Percentiles rank a stretch among this genome's conserved stretches.
Conservation (phyloP, 1,284 basidiomycete species). For the Melampsora larici-populina region DNA sequence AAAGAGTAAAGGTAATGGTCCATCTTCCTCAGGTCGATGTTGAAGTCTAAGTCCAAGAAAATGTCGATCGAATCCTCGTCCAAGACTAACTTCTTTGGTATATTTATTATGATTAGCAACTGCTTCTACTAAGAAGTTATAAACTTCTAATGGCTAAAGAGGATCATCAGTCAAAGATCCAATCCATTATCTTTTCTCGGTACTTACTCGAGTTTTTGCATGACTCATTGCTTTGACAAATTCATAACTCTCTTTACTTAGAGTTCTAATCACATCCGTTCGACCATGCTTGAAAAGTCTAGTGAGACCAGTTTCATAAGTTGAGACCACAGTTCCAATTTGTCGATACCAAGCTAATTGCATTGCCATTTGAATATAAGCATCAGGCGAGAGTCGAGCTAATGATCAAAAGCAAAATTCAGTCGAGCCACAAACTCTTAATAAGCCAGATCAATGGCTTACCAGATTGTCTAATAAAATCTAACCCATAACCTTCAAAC, state of each 20-base stretch:
- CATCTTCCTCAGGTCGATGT: conserved; percentile 37
- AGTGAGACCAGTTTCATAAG: conserved; percentile 92
- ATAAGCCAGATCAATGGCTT: not conserved
- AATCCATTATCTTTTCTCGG: not conserved
- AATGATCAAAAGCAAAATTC: not conserved
- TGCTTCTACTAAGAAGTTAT: conserved; percentile 65
- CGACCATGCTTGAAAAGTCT: conserved; percentile 84
- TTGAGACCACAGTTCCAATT: conserved; percentile 75
- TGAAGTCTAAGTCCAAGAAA: conserved; percentile 73
- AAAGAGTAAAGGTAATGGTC: conserved; percentile 46
- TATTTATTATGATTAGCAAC: conserved; percentile 70
- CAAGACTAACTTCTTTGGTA: conserved; percentile 75
- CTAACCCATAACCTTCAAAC: conserved; percentile 79
- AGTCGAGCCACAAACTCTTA: not conserved
- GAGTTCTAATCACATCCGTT: conserved; percentile 84
- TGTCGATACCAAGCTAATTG: conserved; percentile 87
- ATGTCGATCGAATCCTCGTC: conserved; percentile 86
- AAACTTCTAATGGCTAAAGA: conserved; percentile 52
- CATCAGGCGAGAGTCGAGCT: conserved; percentile 72
- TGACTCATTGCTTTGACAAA: conserved; percentile 77
- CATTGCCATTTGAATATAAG: conserved; percentile 86
- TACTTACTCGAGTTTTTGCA: conserved; percentile 57
- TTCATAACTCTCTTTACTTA: conserved; percentile 70
- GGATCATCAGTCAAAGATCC: not conserved
- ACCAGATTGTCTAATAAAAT: conserved; percentile 84